A percentile compares a stretch with the other conserved stretches of the same genome.
phyloP scores from a whole-genome alignment of 2,329 filamentous ascomycete species.

The Aspergillus fructus region DNA sequence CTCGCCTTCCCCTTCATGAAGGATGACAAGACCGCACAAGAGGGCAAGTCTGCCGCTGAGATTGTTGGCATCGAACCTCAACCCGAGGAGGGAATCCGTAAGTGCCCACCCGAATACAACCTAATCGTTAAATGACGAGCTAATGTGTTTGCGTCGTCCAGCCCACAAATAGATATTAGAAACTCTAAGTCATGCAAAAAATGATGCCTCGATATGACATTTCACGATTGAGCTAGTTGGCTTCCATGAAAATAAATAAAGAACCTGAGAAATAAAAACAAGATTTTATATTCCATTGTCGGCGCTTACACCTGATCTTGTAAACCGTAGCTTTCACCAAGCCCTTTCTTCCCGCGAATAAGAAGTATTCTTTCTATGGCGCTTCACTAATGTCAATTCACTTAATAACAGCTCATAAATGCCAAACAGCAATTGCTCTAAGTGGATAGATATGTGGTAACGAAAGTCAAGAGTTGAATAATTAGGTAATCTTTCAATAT shows the following conservation, averaged over 20 bases:
- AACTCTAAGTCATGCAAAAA: slow-evolving; percentile 2
- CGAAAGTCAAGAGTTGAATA: background rate
- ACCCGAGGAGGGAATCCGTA: slow-evolving; percentile 61
- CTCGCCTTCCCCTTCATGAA: slow-evolving; percentile 98
- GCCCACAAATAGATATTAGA: slow-evolving; percentile 34
- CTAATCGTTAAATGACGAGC: slow-evolving; percentile 10
- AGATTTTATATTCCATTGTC: background rate
- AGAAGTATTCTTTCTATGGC: too few relatives aligned
- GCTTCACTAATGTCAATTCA: too few relatives aligned
- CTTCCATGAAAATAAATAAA: slow-evolving; percentile 20
- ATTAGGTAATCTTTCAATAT: background rate
- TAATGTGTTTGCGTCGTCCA: slow-evolving; percentile 20
- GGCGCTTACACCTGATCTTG: too few relatives aligned
- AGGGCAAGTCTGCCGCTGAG: slow-evolving; percentile 58
- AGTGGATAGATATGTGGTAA: background rate
- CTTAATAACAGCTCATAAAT: too few relatives aligned
- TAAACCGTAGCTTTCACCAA: background rate
- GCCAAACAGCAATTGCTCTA: too few relatives aligned
- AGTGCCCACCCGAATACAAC: slow-evolving; percentile 20
- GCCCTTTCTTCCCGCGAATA: background rate
- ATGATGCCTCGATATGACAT: slow-evolving; percentile 17
- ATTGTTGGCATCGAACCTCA: slow-evolving; percentile 59
- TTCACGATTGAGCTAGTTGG: slow-evolving; percentile 20
- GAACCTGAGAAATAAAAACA: slow-evolving; percentile 5
- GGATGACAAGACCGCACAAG: slow-evolving; percentile 63